Evolutionary conservation across 1,284 basidiomycete genomes (phyloP).

Genomic region (Cystobasidiaceae sp.): DNA sequence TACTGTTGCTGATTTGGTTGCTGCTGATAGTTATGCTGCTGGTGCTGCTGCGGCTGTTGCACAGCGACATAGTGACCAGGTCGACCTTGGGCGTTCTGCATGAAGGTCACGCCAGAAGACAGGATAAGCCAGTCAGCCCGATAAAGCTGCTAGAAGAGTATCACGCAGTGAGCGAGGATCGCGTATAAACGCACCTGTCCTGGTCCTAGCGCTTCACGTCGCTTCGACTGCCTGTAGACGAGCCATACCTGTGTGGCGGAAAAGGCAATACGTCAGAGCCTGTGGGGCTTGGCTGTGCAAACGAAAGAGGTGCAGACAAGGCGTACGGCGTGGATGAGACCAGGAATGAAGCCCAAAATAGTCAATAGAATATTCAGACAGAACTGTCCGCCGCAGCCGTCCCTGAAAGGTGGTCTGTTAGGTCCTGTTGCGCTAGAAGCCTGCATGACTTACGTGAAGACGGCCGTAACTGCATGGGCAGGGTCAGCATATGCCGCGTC

Average conservation of each 20-base stretch:
- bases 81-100: background rate
- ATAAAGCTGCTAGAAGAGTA: background rate
- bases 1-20: background rate
- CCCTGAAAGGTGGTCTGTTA: too few species aligned
- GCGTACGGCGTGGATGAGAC: constrained; percentile 16
- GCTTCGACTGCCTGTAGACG: background rate
- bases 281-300: background rate
- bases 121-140: background rate
- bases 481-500: background rate
- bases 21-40: background rate
- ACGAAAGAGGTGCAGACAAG: background rate
- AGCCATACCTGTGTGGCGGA: constrained; percentile 5
- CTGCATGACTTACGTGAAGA: too few species aligned
- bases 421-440: too few species aligned
- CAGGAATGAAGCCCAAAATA: constrained; percentile 10
- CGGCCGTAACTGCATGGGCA: background rate
- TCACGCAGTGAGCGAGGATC: background rate
- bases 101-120: background rate
- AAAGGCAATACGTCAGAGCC: background rate
- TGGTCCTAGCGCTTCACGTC: background rate
- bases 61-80: constrained; percentile 14
- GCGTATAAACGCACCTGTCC: background rate
- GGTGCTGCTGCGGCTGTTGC: background rate
- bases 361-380: constrained; percentile 10
- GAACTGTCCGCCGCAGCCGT: constrained; percentile 16